A percentile compares a stretch with the other conserved stretches of the same genome.
Conservation (phyloP, 768 basidiomycete genomes). For the Pisolithus microcarpus region DNA sequence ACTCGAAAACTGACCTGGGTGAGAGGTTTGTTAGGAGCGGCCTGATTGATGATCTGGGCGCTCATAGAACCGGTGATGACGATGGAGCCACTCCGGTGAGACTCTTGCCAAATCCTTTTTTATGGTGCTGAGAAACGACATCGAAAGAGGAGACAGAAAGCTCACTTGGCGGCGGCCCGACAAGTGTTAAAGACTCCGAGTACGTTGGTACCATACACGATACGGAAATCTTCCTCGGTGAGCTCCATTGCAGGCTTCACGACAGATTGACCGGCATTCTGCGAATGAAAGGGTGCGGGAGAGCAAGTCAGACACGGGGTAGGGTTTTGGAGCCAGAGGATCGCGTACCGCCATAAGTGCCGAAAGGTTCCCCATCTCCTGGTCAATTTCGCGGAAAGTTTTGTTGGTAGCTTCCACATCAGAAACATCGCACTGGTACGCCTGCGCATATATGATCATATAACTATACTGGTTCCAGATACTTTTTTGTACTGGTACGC, state of each 20-base stretch:
- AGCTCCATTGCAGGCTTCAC: constrained; percentile 57
- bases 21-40: constrained; percentile 36
- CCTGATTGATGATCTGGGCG: constrained; percentile 57
- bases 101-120: constrained; percentile 36
- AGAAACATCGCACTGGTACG: constrained; percentile 57
- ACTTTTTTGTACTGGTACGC: neutral
- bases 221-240: constrained; percentile 45
- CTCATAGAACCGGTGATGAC: constrained; percentile 64
- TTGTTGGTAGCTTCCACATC: constrained; percentile 36
- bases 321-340: neutral
- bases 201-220: constrained; percentile 53
- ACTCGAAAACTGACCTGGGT: constrained; percentile 36
- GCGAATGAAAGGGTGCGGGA: neutral
- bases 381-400: constrained; percentile 42
- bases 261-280: constrained; percentile 60
- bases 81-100: constrained; percentile 41
- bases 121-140: neutral
- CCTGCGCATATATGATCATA: constrained; percentile 25
- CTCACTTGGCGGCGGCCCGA: constrained; percentile 50
- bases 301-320: neutral
- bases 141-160: neutral
- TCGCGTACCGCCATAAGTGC: constrained; percentile 49
- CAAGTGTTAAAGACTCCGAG: constrained; percentile 61
- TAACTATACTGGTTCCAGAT: constrained; percentile 10
- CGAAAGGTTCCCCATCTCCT: constrained; percentile 40